phyloP scores from a whole-genome alignment of 495 filamentous ascomycete genomes.

The Daldinia caldariorum region DNA sequence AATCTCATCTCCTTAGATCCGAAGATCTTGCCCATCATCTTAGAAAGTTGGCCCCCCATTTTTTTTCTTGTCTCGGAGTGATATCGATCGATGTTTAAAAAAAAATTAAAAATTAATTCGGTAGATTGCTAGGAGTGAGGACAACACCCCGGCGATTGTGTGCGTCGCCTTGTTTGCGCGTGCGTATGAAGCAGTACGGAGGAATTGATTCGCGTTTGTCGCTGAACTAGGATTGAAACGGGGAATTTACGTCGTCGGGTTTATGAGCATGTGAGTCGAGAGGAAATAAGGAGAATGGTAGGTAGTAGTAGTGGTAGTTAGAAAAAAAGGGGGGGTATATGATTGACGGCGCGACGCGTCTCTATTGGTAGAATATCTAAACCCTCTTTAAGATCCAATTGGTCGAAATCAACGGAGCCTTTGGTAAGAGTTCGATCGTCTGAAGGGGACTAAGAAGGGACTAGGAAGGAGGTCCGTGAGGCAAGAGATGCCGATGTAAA shows the following conservation, averaged over 20 bases:
- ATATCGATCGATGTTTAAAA: neutral
- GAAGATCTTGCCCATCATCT: constrained; percentile 97
- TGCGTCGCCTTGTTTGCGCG: neutral
- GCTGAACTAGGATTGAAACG: constrained; percentile 1
- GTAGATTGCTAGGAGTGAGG: too few relatives aligned
- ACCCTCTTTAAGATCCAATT: constrained; percentile 1
- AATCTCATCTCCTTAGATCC: constrained; percentile 98
- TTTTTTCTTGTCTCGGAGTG: constrained; percentile 21
- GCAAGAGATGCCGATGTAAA: neutral
- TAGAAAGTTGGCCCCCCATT: constrained; percentile 85
- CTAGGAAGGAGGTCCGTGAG: neutral
- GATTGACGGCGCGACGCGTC: constrained; percentile 28
- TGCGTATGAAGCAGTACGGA: neutral
- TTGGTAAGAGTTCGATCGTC: neutral
- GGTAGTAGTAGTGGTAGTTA: neutral
- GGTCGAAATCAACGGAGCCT: constrained; percentile 13
- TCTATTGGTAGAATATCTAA: constrained; percentile 16
- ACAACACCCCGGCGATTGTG: neutral
- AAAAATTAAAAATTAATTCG: neutral
- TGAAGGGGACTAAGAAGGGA: neutral
- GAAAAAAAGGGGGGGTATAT: neutral
- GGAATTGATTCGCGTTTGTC: constrained; percentile 4
- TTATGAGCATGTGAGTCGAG: constrained; percentile 13
- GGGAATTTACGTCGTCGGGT: constrained; percentile 23
- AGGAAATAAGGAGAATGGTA: neutral